Conservation (phyloP, 495 filamentous ascomycete species). For the Lophiotrema nucula region DNA sequence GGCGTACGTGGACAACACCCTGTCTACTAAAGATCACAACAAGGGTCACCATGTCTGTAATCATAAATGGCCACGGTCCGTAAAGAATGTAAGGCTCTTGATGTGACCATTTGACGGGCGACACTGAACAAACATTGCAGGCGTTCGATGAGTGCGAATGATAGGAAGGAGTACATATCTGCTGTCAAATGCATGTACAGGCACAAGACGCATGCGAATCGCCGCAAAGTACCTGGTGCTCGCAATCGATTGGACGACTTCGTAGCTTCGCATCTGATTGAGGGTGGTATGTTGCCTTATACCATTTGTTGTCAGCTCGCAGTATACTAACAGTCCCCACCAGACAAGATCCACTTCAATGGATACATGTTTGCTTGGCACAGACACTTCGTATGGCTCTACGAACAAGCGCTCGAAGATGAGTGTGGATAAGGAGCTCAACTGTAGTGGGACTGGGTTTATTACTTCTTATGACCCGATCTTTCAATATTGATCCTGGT, state of each 20-base stretch:
- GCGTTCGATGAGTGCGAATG: not conserved
- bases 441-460: slow-evolving; percentile 14
- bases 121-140: not conserved
- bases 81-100: not conserved
- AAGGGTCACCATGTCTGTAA: not conserved
- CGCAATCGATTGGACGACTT: not conserved
- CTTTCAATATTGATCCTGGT: not conserved
- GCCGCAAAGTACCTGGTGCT: not conserved
- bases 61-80: not conserved
- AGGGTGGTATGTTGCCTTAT: too few relatives aligned
- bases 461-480: slow-evolving; percentile 1
- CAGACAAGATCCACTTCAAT: not conserved
- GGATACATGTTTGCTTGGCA: not conserved
- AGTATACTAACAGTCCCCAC: too few relatives aligned
- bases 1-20: not conserved
- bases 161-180: not conserved
- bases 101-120: not conserved
- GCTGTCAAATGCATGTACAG: not conserved
- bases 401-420: slow-evolving; percentile 3
- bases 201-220: not conserved
- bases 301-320: too few relatives aligned
- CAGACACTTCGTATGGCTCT: not conserved
- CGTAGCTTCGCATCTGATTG: not conserved
- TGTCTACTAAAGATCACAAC: not conserved
- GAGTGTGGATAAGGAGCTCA: slow-evolving; percentile 12